Evolutionary conservation across 2,329 filamentous ascomycete species (phyloP).

Genomic region (Sporothrix luriei): DNA sequence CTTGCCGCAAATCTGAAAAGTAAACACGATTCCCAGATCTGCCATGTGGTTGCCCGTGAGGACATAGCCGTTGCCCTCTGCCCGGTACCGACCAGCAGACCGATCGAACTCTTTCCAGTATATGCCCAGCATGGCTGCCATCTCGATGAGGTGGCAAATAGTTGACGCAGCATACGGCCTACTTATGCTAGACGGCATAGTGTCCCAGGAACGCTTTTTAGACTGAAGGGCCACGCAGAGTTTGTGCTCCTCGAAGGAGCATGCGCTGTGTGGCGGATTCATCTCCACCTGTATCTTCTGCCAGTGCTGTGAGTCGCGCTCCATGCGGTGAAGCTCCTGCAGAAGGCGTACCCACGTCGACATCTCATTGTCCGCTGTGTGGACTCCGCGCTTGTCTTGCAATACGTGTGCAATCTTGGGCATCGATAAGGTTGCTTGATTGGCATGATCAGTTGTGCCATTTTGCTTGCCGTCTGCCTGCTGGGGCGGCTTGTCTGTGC

Average conservation of each 20-base stretch:
- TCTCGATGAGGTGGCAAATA: constrained; percentile 59
- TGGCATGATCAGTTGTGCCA: background rate
- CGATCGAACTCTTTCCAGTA: constrained; percentile 63
- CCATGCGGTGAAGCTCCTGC: constrained; percentile 55
- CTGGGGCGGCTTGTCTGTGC: constrained; percentile 39
- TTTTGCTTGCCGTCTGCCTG: constrained; percentile 34
- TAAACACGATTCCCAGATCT: constrained; percentile 59
- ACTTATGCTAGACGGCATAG: constrained; percentile 52
- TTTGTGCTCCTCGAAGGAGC: constrained; percentile 43
- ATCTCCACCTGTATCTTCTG: constrained; percentile 42
- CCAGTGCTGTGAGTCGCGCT: constrained; percentile 53
- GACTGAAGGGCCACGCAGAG: constrained; percentile 51
- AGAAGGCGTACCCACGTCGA: constrained; percentile 58
- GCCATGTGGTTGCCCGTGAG: constrained; percentile 50
- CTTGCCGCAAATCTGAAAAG: constrained; percentile 55
- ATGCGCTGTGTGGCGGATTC: constrained; percentile 34
- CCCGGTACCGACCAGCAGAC: constrained; percentile 54
- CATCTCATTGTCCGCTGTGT: constrained; percentile 60
- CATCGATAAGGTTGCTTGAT: constrained; percentile 31
- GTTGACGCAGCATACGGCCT: constrained; percentile 58
- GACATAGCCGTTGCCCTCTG: constrained; percentile 59
- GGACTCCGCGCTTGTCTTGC: constrained; percentile 42
- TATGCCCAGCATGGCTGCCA: constrained; percentile 57
- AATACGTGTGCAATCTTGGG: background rate
- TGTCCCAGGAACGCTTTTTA: constrained; percentile 55